phyloP scores from a whole-genome alignment of 139 green algal species.

The Eudorina sp. region DNA sequence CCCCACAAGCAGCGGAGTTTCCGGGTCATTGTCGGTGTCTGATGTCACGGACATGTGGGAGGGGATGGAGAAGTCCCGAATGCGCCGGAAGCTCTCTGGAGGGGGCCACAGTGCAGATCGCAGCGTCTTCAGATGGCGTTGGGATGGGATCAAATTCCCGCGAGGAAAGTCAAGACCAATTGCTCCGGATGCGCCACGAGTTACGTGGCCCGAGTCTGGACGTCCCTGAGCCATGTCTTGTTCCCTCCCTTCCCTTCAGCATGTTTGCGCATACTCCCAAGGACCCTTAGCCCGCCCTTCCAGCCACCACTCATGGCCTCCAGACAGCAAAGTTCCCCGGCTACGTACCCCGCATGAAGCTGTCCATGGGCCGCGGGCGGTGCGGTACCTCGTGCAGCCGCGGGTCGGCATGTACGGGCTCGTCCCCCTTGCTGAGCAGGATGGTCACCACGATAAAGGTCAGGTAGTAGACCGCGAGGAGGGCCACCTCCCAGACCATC shows the following conservation, averaged over 20 bases:
- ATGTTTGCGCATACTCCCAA: too few relatives aligned
- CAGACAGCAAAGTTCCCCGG: too few relatives aligned
- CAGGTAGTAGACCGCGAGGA: constrained; percentile 49
- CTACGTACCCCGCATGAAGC: constrained; percentile 9
- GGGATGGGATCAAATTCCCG: too few relatives aligned
- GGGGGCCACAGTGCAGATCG: too few relatives aligned
- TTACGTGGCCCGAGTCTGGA: too few relatives aligned
- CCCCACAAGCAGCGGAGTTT: not conserved
- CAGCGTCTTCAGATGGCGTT: too few relatives aligned
- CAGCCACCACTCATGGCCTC: too few relatives aligned
- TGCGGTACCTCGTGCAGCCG: constrained; percentile 64
- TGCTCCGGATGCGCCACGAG: too few relatives aligned
- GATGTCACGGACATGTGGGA: not conserved
- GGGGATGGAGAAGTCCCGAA: not conserved
- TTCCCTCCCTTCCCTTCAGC: too few relatives aligned
- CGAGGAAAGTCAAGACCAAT: too few relatives aligned
- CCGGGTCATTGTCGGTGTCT: not conserved
- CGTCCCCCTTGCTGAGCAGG: constrained; percentile 45
- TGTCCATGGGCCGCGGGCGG: constrained; percentile 7
- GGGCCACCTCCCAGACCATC: constrained; percentile 37
- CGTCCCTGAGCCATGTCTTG: too few relatives aligned
- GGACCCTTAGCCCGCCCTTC: too few relatives aligned
- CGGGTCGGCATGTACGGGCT: constrained; percentile 58
- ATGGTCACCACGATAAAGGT: constrained; percentile 62
- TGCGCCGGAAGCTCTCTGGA: not conserved